Conservation (phyloP, 1,284 basidiomycete species). For the Volvariella surrecta region DNA sequence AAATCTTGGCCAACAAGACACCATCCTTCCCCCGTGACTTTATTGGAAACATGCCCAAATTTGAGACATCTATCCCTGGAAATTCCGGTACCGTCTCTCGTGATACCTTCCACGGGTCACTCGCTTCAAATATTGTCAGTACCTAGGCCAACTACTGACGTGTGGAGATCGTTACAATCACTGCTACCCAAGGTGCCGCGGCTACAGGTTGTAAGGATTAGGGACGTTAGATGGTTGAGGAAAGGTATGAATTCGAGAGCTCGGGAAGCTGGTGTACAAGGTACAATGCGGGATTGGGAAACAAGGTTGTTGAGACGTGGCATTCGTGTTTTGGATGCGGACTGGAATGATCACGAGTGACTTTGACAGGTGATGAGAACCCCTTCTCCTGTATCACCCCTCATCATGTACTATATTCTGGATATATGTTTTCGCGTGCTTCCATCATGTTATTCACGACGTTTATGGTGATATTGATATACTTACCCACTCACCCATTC, state of each 20-base stretch:
- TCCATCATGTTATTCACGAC: too few species aligned
- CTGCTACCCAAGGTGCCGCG: slow-evolving; percentile 48
- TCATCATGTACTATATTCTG: too few species aligned
- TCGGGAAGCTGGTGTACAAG: slow-evolving; percentile 65
- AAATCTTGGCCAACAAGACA: slow-evolving; percentile 64
- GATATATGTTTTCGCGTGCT: too few species aligned
- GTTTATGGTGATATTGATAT: too few species aligned
- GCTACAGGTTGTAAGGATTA: slow-evolving; percentile 47
- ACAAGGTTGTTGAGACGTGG: slow-evolving; percentile 45
- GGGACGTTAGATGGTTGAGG: slow-evolving; percentile 65
- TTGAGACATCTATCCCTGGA: slow-evolving; percentile 63
- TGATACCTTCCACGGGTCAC: slow-evolving; percentile 26
- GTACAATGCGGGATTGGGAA: slow-evolving; percentile 68
- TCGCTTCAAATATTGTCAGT: slow-evolving; percentile 61
- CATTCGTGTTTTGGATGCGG: slow-evolving; percentile 55
- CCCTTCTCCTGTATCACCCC: background rate
- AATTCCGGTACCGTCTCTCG: slow-evolving; percentile 46
- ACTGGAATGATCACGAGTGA: slow-evolving; percentile 47
- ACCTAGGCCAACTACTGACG: slow-evolving; percentile 53
- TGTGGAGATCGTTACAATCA: slow-evolving; percentile 43
- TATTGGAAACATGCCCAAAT: slow-evolving; percentile 48
- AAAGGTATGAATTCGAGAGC: slow-evolving; percentile 55
- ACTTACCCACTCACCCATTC: too few species aligned
- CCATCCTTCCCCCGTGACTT: slow-evolving; percentile 45
- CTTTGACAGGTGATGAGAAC: slow-evolving; percentile 10